A percentile compares a stretch with the other conserved stretches of the same genome.
Conservation (phyloP, 768 basidiomycete species). For the Clavulina sp. region DNA sequence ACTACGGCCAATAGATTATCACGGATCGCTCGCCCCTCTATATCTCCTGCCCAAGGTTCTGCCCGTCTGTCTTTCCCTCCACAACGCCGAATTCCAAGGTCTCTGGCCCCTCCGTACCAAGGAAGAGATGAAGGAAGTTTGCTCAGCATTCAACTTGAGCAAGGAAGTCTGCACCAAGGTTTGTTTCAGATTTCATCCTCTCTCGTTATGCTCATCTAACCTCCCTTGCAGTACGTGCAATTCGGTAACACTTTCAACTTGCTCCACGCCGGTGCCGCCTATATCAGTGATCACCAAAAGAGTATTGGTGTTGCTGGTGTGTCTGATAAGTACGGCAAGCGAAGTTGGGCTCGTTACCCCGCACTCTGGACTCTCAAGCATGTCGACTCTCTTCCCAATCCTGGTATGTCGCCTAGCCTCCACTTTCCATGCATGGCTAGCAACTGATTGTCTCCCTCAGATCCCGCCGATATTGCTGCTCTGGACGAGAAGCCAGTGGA, state of each 20-base stretch:
- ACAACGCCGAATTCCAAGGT: slow-evolving; percentile 97
- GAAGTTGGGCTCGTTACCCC: slow-evolving; percentile 91
- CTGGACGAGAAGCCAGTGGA: slow-evolving; percentile 62
- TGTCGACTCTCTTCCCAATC: slow-evolving; percentile 89
- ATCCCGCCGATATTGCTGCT: slow-evolving; percentile 87
- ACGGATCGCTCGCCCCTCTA: slow-evolving; percentile 78
- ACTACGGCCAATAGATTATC: slow-evolving; percentile 39
- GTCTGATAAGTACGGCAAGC: slow-evolving; percentile 95
- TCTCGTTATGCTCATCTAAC: neutral
- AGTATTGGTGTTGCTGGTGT: slow-evolving; percentile 89
- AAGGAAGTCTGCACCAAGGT: slow-evolving; percentile 84
- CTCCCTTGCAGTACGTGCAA: slow-evolving; percentile 48
- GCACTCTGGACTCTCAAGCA: slow-evolving; percentile 92
- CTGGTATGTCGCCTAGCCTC: slow-evolving; percentile 23
- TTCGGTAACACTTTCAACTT: slow-evolving; percentile 97
- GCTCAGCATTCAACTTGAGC: slow-evolving; percentile 93
- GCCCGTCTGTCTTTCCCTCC: slow-evolving; percentile 78
- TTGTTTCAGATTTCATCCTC: neutral
- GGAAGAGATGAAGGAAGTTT: slow-evolving; percentile 97
- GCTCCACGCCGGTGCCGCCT: slow-evolving; percentile 82
- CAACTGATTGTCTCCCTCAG: slow-evolving; percentile 2
- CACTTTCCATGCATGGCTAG: neutral
- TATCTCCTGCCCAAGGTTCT: slow-evolving; percentile 85
- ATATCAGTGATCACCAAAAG: slow-evolving; percentile 85
- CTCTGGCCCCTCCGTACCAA: slow-evolving; percentile 68